Evolutionary conservation across 768 basidiomycete species (phyloP), one percentile per base, ranked within the genome.

Genomic region (Austroboletus festivus): DNA sequence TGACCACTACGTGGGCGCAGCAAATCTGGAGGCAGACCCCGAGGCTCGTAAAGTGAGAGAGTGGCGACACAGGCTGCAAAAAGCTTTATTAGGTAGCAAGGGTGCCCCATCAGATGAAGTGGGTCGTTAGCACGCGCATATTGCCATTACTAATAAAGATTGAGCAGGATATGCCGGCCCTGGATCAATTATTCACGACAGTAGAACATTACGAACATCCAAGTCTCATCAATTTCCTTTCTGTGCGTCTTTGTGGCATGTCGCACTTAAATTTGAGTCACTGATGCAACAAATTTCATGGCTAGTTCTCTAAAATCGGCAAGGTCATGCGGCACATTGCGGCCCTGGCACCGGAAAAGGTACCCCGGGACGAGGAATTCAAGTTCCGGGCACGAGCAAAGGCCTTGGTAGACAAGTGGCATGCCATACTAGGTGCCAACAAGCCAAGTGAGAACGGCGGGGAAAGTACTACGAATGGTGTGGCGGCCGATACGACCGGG

Each of bases 21-120:
- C 73, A 48, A 73, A 73, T 44, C 53, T 82, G 46, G 68, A 71
- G 35, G 71, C 65, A 42, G 83, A 87, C 64, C 76, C 76, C 2
- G 85, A 86, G 52, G 86, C 82, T 20, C 59, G 72, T 46, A 84
- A 85, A 65, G 91, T 94, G 58, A 84, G 88, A 61, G 87, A 89
- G 49, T 95, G 93, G 93, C 77, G 94, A 56, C 92, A 95, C 67
- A 87, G 82, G 67, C 77, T 96, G 3, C 93, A 97, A 70, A 88
- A 92, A 67, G 87, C 82, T 0, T 87, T 93, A 72, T 63, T 94
- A 44, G 82, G 83, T 56, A 78, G 71, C 55, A 85, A 85, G 68
- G 69, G 71, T 6, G 53, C 74, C 8, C 85, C 89, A 5, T 83
- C 81, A 57, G 78, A 79, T 10, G 82, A 83, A 55, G 87, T 89